These are phyloP conservation scores for Aspergillus steynii DNA, from an alignment of 495 filamentous ascomycete species.

Conservation along the genomic window DNA sequence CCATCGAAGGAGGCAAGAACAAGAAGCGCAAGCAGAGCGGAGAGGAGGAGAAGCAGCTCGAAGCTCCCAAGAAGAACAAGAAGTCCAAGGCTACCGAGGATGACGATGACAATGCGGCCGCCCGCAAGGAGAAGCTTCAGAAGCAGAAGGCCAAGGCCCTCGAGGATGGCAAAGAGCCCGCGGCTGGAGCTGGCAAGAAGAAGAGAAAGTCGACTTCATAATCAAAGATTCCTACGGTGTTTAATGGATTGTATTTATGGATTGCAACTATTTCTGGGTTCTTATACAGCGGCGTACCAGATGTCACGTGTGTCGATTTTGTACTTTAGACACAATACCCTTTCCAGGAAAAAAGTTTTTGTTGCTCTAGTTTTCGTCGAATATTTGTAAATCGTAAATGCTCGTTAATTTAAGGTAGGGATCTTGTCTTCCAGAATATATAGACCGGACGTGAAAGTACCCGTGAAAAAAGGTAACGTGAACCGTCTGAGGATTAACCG, in stretches of 20 bases:
- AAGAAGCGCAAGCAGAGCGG: constrained; percentile 65
- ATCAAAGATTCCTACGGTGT: constrained; percentile 20
- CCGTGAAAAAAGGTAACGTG: neutral
- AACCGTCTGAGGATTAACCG: constrained; percentile 36
- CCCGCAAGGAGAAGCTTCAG: constrained; percentile 60
- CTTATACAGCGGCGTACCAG: constrained; percentile 35
- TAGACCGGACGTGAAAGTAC: too few relatives aligned
- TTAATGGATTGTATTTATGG: constrained; percentile 19
- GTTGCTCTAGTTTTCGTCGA: neutral
- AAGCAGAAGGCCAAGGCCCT: constrained; percentile 53
- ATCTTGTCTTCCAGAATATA: too few relatives aligned
- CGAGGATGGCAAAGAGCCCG: constrained; percentile 35
- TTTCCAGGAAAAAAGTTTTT: constrained; percentile 8
- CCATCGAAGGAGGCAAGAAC: constrained; percentile 55
- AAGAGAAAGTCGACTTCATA: constrained; percentile 48
- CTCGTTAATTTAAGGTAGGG: too few relatives aligned
- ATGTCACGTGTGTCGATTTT: constrained; percentile 35
- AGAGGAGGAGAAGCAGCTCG: constrained; percentile 60
- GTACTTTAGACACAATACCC: constrained; percentile 17
- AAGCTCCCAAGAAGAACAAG: constrained; percentile 57
- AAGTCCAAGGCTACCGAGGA: constrained; percentile 45
- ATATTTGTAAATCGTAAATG: too few relatives aligned
- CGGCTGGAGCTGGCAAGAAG: constrained; percentile 35
- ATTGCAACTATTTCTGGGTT: constrained; percentile 11
- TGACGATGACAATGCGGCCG: constrained; percentile 51